phyloP scores from a whole-genome alignment of 805 yeast species.

The Blastobotrys peoriensis region DNA sequence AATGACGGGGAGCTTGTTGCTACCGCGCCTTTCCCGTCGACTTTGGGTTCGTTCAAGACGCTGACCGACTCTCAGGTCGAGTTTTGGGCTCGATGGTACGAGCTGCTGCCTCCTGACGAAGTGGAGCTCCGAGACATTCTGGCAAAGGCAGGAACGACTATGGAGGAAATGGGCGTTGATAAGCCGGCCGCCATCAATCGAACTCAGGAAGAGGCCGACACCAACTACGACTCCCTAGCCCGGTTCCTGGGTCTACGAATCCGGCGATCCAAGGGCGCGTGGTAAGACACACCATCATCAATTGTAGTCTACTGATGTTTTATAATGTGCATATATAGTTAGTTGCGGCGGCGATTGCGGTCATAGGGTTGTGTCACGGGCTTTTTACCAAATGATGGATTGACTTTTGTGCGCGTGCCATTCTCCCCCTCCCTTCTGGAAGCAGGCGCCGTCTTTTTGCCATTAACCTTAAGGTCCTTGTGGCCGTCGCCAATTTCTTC shows the following conservation, averaged over 20 bases:
- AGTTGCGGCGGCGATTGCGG: too few species aligned
- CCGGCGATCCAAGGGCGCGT: slow-evolving; percentile 47
- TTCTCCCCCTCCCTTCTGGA: neutral
- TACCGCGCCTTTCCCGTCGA: slow-evolving; percentile 45
- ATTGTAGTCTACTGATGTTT: too few species aligned
- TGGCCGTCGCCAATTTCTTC: slow-evolving; percentile 8
- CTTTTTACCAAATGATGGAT: too few species aligned
- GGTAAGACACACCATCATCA: too few species aligned
- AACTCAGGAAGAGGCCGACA: slow-evolving; percentile 45
- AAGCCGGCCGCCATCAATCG: slow-evolving; percentile 26
- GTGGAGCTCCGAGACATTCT: slow-evolving; percentile 50
- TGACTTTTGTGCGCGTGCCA: neutral
- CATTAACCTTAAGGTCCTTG: neutral
- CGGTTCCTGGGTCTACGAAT: slow-evolving; percentile 58
- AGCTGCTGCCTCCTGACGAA: slow-evolving; percentile 59
- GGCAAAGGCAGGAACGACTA: slow-evolving; percentile 27
- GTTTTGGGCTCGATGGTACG: slow-evolving; percentile 65
- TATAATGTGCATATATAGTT: too few species aligned
- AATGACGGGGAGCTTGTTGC: slow-evolving; percentile 3
- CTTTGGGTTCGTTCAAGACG: slow-evolving; percentile 46
- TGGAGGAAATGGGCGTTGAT: slow-evolving; percentile 37
- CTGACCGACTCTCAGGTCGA: slow-evolving; percentile 44
- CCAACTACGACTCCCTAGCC: slow-evolving; percentile 57
- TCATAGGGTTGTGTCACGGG: too few species aligned
- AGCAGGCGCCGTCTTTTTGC: neutral